Conservation (phyloP, 345 rosid genomes). For the Eucalyptus albens region DNA sequence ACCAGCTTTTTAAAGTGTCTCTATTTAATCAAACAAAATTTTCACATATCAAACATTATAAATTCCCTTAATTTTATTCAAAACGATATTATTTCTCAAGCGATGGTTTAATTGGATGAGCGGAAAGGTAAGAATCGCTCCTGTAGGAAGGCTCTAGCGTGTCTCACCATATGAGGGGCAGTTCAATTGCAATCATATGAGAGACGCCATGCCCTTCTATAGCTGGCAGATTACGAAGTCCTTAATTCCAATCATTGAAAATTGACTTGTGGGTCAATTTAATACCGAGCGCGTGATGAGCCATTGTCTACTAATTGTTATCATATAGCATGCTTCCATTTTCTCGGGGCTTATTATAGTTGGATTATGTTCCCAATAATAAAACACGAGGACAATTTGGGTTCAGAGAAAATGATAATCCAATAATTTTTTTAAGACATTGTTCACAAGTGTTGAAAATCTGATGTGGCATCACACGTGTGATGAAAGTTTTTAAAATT, state of each 20-base stretch:
- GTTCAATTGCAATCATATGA: neutral
- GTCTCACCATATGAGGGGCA: neutral
- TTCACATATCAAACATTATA: too few relatives aligned
- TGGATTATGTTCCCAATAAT: neutral
- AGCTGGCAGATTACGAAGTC: neutral
- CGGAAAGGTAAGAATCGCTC: neutral
- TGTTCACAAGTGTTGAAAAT: too few relatives aligned
- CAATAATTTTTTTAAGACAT: too few relatives aligned
- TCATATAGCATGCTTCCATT: neutral
- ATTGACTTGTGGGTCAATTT: neutral
- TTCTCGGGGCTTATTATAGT: neutral
- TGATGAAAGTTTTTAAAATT: too few relatives aligned
- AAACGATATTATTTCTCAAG: fast-evolving
- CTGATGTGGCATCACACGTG: too few relatives aligned
- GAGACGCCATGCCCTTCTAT: neutral
- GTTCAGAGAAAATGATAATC: too few relatives aligned
- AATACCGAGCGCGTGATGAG: neutral
- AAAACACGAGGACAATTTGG: too few relatives aligned
- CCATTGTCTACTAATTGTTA: neutral
- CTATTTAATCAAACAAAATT: too few relatives aligned
- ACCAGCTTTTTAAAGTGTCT: too few relatives aligned
- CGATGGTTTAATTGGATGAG: fast-evolving
- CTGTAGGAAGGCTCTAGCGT: neutral
- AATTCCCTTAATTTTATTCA: neutral
- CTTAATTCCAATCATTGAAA: neutral